These are phyloP conservation scores for Knoxdaviesia capensis DNA, from an alignment of 2,329 filamentous ascomycete species.

Conservation along the genomic window DNA sequence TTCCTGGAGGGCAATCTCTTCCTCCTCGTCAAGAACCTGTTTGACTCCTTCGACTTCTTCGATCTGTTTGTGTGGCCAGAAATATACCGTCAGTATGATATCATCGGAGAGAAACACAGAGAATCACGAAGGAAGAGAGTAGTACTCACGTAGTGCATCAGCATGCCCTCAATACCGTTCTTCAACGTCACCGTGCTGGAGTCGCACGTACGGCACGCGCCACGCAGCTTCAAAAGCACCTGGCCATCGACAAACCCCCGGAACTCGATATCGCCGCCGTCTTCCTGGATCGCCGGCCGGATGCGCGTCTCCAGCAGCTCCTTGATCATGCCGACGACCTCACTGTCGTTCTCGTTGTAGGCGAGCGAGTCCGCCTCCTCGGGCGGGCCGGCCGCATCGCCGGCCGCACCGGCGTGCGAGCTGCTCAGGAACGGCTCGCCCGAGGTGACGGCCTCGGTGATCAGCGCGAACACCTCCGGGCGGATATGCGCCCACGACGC, in stretches of 20 bases:
- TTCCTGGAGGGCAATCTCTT: slow-evolving; percentile 68
- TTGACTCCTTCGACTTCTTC: slow-evolving; percentile 88
- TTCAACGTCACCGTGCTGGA: slow-evolving; percentile 92
- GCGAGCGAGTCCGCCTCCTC: slow-evolving; percentile 50
- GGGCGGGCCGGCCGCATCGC: slow-evolving; percentile 16
- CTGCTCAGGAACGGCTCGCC: too few species aligned
- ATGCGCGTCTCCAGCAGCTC: slow-evolving; percentile 91
- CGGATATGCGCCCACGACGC: slow-evolving; percentile 90
- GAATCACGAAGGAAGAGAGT: not conserved
- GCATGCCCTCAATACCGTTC: slow-evolving; percentile 95
- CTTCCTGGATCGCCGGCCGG: slow-evolving; percentile 87
- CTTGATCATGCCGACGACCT: slow-evolving; percentile 97
- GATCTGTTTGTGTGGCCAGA: slow-evolving; percentile 47
- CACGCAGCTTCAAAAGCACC: slow-evolving; percentile 72
- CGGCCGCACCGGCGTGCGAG: too few species aligned
- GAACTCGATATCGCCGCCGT: slow-evolving; percentile 94
- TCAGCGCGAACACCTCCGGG: slow-evolving; percentile 84
- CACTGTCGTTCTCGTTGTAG: slow-evolving; percentile 78
- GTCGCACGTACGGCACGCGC: slow-evolving; percentile 89
- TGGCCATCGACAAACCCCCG: slow-evolving; percentile 64
- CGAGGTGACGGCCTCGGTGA: slow-evolving; percentile 76
- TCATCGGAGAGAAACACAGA: too few species aligned
- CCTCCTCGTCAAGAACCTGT: slow-evolving; percentile 80
- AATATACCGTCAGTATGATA: slow-evolving; percentile 11
- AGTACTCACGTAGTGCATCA: slow-evolving; percentile 75